phyloP scores from a whole-genome alignment of 345 rosid species.

The Nasturtium officinale region DNA sequence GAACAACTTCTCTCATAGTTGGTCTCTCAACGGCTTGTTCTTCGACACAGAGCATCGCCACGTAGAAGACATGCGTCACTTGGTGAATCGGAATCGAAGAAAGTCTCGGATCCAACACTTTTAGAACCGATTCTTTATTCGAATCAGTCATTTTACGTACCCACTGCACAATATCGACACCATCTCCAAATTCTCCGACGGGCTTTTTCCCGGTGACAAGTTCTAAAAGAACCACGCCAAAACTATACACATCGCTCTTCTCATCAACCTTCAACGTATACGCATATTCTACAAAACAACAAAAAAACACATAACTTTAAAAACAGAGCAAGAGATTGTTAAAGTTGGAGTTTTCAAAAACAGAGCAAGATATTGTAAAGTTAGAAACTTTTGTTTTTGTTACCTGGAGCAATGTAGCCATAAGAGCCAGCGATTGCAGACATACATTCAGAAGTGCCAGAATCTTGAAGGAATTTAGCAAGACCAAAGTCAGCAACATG shows the following conservation, averaged over 20 bases:
- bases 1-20: constrained; percentile 96
- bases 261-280: constrained; percentile 96
- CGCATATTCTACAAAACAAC: constrained; percentile 74
- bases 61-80: constrained; percentile 92
- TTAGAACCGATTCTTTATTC: constrained; percentile 75
- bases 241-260: constrained; percentile 98
- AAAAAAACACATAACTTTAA: background rate
- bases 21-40: constrained; percentile 99
- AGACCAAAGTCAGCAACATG: constrained; percentile 97
- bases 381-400: background rate
- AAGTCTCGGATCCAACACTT: constrained; percentile 83
- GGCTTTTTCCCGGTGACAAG: constrained; percentile 85
- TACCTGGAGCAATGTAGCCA: constrained; percentile 97
- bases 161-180: constrained; percentile 98
- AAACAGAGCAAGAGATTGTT: background rate
- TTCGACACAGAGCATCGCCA: constrained; percentile 94
- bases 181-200: constrained; percentile 96
- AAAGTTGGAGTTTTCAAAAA: constrained; percentile 11
- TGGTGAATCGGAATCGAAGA: constrained; percentile 80
- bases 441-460: constrained; percentile 94
- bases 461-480: constrained; percentile 88
- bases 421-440: constrained; percentile 97
- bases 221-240: constrained; percentile 88
- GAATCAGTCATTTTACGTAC: constrained; percentile 87
- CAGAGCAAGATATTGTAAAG: constrained; percentile 17